Conservation (phyloP, 805 yeast species). For the Starmera pachycereana region DNA sequence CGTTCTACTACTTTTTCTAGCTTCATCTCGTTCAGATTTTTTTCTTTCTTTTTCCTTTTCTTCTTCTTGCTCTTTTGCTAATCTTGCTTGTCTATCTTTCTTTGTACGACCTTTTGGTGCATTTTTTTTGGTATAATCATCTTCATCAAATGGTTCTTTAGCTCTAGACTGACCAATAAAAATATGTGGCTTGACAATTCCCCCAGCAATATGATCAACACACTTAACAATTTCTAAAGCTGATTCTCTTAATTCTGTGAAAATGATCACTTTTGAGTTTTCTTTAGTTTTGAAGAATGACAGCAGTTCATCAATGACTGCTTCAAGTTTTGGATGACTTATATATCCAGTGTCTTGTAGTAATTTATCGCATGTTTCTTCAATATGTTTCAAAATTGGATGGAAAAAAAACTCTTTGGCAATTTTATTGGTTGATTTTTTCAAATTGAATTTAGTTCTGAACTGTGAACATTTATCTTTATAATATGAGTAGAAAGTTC, state of each 20-base stretch:
- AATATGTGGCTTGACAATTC: conserved; percentile 55
- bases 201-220: conserved; percentile 33
- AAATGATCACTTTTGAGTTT: conserved; percentile 71
- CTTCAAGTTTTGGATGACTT: conserved; percentile 69
- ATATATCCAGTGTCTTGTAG: conserved; percentile 28
- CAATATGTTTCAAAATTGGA: conserved; percentile 33
- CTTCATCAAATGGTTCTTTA: conserved; percentile 58
- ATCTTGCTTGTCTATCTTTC: conserved; percentile 21
- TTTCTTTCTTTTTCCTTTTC: conserved; percentile 22
- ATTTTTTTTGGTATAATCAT: conserved; percentile 31
- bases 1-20: conserved; percentile 30
- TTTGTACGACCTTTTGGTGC: conserved; percentile 35
- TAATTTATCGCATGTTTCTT: conserved; percentile 33
- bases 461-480: conserved; percentile 46
- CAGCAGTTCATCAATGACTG: conserved; percentile 44
- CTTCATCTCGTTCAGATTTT: conserved; percentile 22
- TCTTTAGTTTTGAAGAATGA: conserved; percentile 38
- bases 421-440: conserved; percentile 54
- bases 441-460: conserved; percentile 43
- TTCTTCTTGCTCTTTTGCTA: conserved; percentile 20
- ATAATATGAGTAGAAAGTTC: conserved; percentile 64
- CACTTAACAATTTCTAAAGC: conserved; percentile 77
- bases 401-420: conserved; percentile 54
- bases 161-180: conserved; percentile 89
- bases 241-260: conserved; percentile 82